These are phyloP conservation scores for Tagetes erecta DNA, from an alignment of 129 eudicot genomes.

Conservation along the genomic window DNA sequence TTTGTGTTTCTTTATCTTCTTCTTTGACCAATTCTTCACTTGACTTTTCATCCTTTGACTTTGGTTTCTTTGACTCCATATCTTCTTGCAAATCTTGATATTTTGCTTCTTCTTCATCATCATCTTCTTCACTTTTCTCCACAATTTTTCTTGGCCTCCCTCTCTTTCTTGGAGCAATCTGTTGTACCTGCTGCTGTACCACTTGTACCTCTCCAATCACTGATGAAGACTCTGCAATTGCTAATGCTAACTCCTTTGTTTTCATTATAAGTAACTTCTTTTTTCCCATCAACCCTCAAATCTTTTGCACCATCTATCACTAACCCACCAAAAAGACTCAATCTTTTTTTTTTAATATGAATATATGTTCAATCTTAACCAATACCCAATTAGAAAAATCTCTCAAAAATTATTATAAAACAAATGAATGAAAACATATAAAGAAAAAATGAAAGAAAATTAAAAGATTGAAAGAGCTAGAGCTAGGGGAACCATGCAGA, in stretches of 20 bases:
- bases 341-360: slow-evolving; percentile 17
- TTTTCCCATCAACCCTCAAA: slow-evolving; percentile 54
- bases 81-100: slow-evolving; percentile 31
- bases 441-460: not conserved
- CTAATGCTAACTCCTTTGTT: slow-evolving; percentile 47
- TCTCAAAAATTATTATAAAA: not conserved
- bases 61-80: slow-evolving; percentile 38
- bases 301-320: slow-evolving; percentile 24
- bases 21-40: slow-evolving; percentile 32
- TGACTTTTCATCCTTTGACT: slow-evolving; percentile 30
- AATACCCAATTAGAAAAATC: slow-evolving; percentile 27
- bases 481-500: slow-evolving; percentile 29
- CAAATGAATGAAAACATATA: not conserved
- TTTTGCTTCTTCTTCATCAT: slow-evolving; percentile 25
- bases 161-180: slow-evolving; percentile 58
- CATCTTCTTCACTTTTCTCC: slow-evolving; percentile 35
- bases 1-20: slow-evolving; percentile 31
- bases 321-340: slow-evolving; percentile 25
- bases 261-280: slow-evolving; percentile 48
- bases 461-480: not conserved
- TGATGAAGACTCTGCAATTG: slow-evolving; percentile 65
- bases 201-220: slow-evolving; percentile 41
- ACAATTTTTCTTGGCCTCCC: slow-evolving; percentile 71
- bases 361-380: slow-evolving; percentile 21
- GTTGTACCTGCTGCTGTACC: slow-evolving; percentile 38